Base-by-base conservation (phyloP, 176 grass and related monocot genomes). In the Saccharum spontaneum region DNA sequence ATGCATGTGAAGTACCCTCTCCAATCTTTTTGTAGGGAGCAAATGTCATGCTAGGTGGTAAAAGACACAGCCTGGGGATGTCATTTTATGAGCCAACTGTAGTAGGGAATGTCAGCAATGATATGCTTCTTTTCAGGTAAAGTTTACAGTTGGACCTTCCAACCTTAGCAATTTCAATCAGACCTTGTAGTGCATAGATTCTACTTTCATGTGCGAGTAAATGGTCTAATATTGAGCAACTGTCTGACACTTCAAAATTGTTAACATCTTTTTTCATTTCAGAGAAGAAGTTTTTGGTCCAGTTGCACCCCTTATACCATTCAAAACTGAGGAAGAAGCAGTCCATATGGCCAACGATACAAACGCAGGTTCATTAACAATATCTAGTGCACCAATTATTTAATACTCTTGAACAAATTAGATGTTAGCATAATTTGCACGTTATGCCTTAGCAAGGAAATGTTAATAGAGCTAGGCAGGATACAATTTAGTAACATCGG, bases 251-350 rank as follows among this genome's bases (percentile, higher is more conserved):
- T 73, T 68, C 62, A 49, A 28, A 49, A 4, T 9, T 73, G 12
- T 73, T 30, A 17, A 74, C 24, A 16, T 15, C 17, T 73, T 73
- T 52, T 82, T 88, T 91, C 66, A 33, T 67, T 82, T 50, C 87
- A 99, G 93, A 71, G 93, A 99, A 87, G 97, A 99, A 89, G 93
- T 94, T 34, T 99, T 99, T 73, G 97, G 97, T 57, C 97, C 93
- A 83, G 97, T 99, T 88, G 97, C 97, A 89, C 91, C 93, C 48
- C 93, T 99, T 85, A 54, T 99, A 71, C 93, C 89, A 62, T 99
- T 99, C 88, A 99, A 96, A 89, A 96, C 97, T 22, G 97, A 96
- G 91, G 93, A 96, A 88, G 93, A 99, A 67, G 93, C 97, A 89
- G 89, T 99, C 63, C 79, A 50, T 38, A 85, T 94, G 77, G 93